Percentiles rank a stretch among this genome's conserved stretches.
phyloP scores from a whole-genome alignment of 192 early-diverging fungal genomes.

The Lobosporangium transversale region DNA sequence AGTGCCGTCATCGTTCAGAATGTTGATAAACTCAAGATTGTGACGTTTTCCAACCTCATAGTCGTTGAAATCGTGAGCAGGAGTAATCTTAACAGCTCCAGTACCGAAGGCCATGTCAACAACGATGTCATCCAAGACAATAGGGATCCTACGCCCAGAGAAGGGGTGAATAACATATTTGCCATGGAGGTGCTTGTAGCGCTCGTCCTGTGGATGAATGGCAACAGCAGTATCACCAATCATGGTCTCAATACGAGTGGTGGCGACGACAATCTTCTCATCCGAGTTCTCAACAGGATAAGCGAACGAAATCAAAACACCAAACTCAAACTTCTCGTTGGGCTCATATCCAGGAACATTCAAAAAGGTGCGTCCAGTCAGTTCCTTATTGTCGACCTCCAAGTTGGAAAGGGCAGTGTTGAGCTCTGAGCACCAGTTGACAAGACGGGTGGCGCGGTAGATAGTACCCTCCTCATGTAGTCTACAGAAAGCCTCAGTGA shows the following conservation, averaged over 20 bases:
- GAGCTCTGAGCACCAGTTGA: constrained; percentile 98
- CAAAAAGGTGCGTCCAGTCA: constrained; percentile 86
- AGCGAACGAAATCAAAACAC: constrained; percentile 94
- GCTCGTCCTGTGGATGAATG: constrained; percentile 90
- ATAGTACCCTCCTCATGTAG: constrained; percentile 95
- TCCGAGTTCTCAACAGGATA: constrained; percentile 88
- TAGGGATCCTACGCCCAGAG: constrained; percentile 88
- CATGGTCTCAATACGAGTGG: constrained; percentile 99
- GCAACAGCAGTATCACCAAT: constrained; percentile 97
- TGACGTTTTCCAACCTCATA: constrained; percentile 96
- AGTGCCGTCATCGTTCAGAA: constrained; percentile 97
- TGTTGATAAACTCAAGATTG: constrained; percentile 94
- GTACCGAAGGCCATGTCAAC: constrained; percentile 96
- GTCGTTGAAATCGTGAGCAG: constrained; percentile 98
- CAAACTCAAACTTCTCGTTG: constrained; percentile 98
- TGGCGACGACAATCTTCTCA: constrained; percentile 94
- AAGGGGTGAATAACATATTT: constrained; percentile 96
- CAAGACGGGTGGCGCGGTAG: constrained; percentile 95
- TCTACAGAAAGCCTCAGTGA: constrained; percentile 93
- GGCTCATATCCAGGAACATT: constrained; percentile 91
- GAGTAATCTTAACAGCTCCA: constrained; percentile 99
- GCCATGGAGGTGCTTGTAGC: constrained; percentile 95
- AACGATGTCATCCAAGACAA: constrained; percentile 85
- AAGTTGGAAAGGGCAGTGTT: constrained; percentile 97
- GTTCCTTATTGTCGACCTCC: constrained; percentile 93